phyloP scores from a whole-genome alignment of 495 filamentous ascomycete genomes.

The Glarea lozoyensis region DNA sequence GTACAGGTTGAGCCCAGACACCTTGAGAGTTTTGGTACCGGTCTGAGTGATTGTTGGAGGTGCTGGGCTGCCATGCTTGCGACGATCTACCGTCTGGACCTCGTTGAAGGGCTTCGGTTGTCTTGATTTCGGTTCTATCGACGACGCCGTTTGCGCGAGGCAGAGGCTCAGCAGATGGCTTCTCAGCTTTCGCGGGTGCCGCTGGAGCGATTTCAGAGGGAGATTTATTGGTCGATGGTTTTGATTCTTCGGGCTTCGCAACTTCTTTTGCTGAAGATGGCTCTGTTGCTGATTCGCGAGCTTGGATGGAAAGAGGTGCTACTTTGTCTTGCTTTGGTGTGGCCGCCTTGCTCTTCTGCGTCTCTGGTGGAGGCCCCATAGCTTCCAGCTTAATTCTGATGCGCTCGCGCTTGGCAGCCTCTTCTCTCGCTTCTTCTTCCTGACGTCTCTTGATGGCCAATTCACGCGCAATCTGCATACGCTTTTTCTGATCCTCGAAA shows the following conservation, averaged over 20 bases:
- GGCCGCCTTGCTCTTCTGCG: slow-evolving; percentile 43
- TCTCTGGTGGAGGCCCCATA: slow-evolving; percentile 61
- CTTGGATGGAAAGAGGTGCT: slow-evolving; percentile 30
- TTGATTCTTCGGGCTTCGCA: slow-evolving; percentile 11
- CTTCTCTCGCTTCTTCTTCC: slow-evolving; percentile 75
- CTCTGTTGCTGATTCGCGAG: slow-evolving; percentile 16
- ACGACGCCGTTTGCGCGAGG: slow-evolving; percentile 13
- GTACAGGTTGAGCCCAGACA: slow-evolving; percentile 23
- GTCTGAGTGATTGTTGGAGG: slow-evolving; percentile 7
- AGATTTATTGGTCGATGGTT: not conserved
- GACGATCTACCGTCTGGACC: slow-evolving; percentile 11
- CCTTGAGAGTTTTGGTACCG: slow-evolving; percentile 7
- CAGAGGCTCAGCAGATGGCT: slow-evolving; percentile 7
- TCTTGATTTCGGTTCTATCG: not conserved
- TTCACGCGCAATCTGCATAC: slow-evolving; percentile 79
- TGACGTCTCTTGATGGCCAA: slow-evolving; percentile 66
- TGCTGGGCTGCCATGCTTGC: slow-evolving; percentile 20
- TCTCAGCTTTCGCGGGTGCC: slow-evolving; percentile 10
- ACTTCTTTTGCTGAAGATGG: slow-evolving; percentile 37
- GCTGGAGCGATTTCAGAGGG: not conserved
- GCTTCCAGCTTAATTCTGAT: slow-evolving; percentile 76
- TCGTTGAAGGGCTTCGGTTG: not conserved
- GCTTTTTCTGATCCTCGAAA: slow-evolving; percentile 59
- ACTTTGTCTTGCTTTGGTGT: slow-evolving; percentile 29
- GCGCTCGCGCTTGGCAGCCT: slow-evolving; percentile 70